These are phyloP conservation scores for Colletotrichum endophyticum DNA, from an alignment of 2,329 filamentous ascomycete genomes.

Conservation along the genomic window DNA sequence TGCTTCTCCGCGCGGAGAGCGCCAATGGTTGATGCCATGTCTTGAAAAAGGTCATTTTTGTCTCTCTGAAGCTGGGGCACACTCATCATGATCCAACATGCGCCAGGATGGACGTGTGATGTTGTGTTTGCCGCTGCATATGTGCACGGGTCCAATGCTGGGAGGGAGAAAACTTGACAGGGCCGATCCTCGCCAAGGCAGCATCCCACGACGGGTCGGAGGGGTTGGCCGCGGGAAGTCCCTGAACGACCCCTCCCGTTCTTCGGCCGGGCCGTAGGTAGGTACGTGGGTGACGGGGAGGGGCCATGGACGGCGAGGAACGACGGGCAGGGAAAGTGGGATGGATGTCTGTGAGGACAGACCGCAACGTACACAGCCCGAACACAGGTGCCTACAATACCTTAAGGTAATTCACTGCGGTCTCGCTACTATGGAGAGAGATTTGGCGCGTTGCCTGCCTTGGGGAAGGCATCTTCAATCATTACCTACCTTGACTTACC, in stretches of 20 bases:
- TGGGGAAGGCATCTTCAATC: background rate
- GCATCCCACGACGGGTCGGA: slow-evolving; percentile 1
- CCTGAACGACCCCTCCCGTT: slow-evolving; percentile 8
- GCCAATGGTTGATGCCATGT: background rate
- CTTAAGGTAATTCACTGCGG: background rate
- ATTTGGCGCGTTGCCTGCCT: background rate
- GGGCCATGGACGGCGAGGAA: background rate
- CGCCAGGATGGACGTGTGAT: background rate
- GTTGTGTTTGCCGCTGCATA: background rate
- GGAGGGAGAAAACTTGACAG: background rate
- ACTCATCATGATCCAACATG: background rate
- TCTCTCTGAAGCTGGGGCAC: background rate
- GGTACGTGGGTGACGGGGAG: background rate
- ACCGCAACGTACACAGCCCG: background rate
- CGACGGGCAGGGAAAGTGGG: background rate
- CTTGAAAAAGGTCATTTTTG: background rate
- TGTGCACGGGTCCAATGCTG: background rate
- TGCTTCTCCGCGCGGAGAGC: background rate
- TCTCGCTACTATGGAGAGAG: background rate
- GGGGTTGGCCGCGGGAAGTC: slow-evolving; percentile 3
- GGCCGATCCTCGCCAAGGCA: slow-evolving; percentile 4
- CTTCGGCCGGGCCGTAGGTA: background rate
- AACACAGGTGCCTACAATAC: background rate
- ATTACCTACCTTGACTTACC: background rate
- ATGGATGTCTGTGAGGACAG: background rate